phyloP scores from a whole-genome alignment of 148 eudicot genomes.

The Chenopodium suecicum region DNA sequence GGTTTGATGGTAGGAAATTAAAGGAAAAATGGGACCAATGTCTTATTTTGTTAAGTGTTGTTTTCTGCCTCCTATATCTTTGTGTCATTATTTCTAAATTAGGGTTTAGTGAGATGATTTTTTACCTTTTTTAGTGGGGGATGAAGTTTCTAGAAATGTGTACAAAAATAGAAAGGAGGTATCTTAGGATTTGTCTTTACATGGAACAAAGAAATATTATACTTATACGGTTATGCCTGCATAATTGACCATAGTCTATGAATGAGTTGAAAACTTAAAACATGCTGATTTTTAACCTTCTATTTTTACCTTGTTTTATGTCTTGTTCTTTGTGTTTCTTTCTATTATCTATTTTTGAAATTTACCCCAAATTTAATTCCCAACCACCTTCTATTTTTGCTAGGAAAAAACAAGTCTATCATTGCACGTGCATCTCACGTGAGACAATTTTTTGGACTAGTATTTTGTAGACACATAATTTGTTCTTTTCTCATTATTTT shows the following conservation, averaged over 20 bases:
- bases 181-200: conserved; percentile 44
- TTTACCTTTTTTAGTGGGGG: conserved; percentile 17
- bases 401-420: not conserved
- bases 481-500: too few species aligned
- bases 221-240: not conserved
- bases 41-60: conserved; percentile 25
- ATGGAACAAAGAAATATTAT: conserved; percentile 17
- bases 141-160: conserved; percentile 31
- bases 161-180: conserved; percentile 25
- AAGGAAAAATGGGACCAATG: conserved; percentile 18
- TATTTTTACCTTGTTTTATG: conserved; percentile 13
- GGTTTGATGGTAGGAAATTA: conserved; percentile 14
- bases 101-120: conserved; percentile 18
- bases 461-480: too few species aligned
- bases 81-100: conserved; percentile 16
- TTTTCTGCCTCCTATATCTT: conserved; percentile 20
- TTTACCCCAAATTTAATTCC: conserved; percentile 13
- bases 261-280: not conserved
- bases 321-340: conserved; percentile 27
- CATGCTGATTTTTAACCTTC: not conserved
- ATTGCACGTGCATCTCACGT: not conserved
- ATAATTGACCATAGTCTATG: conserved; percentile 2
- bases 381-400: conserved; percentile 17
- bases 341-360: not conserved
- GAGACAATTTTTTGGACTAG: not conserved